These are phyloP conservation scores for Teunomyces lycoperdinae DNA, from an alignment of 805 yeast species.

Conservation along the genomic window DNA sequence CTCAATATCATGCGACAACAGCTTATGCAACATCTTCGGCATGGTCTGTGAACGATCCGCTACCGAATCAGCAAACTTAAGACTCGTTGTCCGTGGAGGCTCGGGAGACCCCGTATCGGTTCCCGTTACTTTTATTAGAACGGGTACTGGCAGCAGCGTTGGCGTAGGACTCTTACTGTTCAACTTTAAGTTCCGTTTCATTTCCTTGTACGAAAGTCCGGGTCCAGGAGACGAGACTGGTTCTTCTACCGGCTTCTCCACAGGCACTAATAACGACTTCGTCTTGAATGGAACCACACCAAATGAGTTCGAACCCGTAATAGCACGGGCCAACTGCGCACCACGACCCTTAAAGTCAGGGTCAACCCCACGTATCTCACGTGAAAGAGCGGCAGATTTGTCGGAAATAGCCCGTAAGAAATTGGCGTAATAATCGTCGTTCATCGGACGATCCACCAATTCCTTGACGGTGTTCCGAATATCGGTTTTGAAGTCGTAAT, in stretches of 20 bases:
- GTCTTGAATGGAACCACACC: conserved; percentile 41
- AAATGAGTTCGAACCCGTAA: conserved; percentile 41
- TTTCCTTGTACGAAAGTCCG: conserved; percentile 30
- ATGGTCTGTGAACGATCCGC: neutral
- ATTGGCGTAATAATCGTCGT: conserved; percentile 29
- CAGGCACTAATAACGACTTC: conserved; percentile 38
- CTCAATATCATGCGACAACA: conserved; percentile 38
- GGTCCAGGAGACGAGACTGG: neutral
- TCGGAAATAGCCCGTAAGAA: conserved; percentile 31
- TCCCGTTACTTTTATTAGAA: conserved; percentile 6
- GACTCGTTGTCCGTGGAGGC: conserved; percentile 24
- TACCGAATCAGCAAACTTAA: conserved; percentile 27
- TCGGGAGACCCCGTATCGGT: conserved; percentile 9
- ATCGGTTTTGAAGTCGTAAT: conserved; percentile 24
- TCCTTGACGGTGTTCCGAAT: conserved; percentile 12
- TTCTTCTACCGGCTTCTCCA: conserved; percentile 12
- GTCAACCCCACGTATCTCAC: conserved; percentile 31
- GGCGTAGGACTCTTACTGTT: conserved; percentile 13
- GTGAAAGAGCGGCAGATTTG: conserved; percentile 32
- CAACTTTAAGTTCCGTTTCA: conserved; percentile 25
- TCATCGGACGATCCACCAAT: conserved; percentile 16
- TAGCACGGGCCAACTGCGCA: conserved; percentile 38
- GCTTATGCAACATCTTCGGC: conserved; percentile 23
- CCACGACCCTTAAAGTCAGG: conserved; percentile 42
- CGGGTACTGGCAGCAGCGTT: conserved; percentile 3